Evolutionary conservation across 495 filamentous ascomycete species (phyloP).

Genomic region (Astrocystis sublimbata): DNA sequence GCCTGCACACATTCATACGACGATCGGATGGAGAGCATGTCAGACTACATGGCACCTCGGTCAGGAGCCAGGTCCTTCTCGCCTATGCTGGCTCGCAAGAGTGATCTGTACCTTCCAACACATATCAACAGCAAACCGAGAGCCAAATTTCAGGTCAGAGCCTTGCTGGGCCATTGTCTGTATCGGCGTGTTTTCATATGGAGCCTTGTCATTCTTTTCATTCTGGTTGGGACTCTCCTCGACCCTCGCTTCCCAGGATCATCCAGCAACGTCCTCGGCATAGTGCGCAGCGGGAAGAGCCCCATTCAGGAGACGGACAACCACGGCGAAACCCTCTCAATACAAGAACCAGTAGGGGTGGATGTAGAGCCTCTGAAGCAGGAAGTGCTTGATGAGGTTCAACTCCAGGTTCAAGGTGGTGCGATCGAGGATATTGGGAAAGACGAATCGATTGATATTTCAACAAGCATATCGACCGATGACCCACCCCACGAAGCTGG

Average conservation of each 20-base stretch:
- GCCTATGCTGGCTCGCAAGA: constrained; percentile 28
- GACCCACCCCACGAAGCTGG: not conserved
- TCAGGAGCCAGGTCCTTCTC: constrained; percentile 30
- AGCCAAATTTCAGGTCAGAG: constrained; percentile 31
- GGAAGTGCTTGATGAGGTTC: not conserved
- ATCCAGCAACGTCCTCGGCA: constrained; percentile 31
- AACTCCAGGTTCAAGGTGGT: not conserved
- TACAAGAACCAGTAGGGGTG: constrained; percentile 22
- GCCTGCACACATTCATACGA: not conserved
- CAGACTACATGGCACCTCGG: constrained; percentile 27
- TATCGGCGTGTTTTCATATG: constrained; percentile 47
- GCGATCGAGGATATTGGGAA: not conserved
- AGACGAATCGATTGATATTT: not conserved
- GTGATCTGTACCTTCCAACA: constrained; percentile 26
- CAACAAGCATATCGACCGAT: not conserved
- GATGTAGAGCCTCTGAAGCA: constrained; percentile 12
- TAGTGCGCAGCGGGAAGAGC: constrained; percentile 28
- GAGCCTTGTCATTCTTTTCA: constrained; percentile 30
- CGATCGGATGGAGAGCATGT: constrained; percentile 27
- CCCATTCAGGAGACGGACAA: constrained; percentile 1
- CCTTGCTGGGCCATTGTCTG: constrained; percentile 41
- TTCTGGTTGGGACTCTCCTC: constrained; percentile 34
- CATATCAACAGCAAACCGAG: constrained; percentile 23
- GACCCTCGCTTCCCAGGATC: constrained; percentile 22
- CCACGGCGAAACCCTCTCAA: not conserved